Conservation (phyloP, 352 stramenopile species). For the Pythium brachiatum region DNA sequence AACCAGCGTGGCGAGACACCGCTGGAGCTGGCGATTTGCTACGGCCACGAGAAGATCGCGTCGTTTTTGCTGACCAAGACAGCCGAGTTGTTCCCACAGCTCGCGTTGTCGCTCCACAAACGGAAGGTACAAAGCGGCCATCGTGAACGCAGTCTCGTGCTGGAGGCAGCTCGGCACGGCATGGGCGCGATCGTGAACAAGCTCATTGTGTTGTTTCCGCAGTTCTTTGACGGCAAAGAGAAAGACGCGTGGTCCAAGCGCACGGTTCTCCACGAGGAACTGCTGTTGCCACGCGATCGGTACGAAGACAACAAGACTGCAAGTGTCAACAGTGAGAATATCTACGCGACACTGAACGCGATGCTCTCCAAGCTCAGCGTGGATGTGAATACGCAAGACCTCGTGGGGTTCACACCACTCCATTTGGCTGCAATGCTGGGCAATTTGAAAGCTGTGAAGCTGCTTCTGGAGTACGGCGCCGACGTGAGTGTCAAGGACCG, state of each 20-base stretch:
- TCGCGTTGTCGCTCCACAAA: background rate
- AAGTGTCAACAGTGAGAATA: conserved; percentile 23
- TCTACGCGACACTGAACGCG: conserved; percentile 27
- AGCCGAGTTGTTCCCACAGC: conserved; percentile 33
- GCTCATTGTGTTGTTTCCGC: conserved; percentile 51
- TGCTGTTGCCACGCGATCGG: conserved; percentile 27
- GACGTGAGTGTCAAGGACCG: conserved; percentile 46
- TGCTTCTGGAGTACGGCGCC: conserved; percentile 43
- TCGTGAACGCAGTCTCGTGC: conserved; percentile 41
- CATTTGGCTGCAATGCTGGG: conserved; percentile 52
- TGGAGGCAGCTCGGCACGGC: conserved; percentile 44
- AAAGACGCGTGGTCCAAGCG: conserved; percentile 43
- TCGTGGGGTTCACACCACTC: conserved; percentile 55
- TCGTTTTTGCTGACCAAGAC: conserved; percentile 61
- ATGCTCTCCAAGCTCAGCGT: conserved; percentile 35
- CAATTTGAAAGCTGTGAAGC: conserved; percentile 34
- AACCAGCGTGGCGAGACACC: conserved; percentile 45
- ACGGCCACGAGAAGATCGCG: conserved; percentile 49
- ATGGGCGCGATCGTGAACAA: conserved; percentile 43
- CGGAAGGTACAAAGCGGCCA: background rate
- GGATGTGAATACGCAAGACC: conserved; percentile 47
- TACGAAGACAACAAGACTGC: conserved; percentile 21
- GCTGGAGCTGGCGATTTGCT: conserved; percentile 44
- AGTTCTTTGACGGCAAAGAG: conserved; percentile 36
- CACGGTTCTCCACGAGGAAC: conserved; percentile 45